Base-by-base conservation (phyloP, 768 basidiomycete species). In the Mycena venus region DNA sequence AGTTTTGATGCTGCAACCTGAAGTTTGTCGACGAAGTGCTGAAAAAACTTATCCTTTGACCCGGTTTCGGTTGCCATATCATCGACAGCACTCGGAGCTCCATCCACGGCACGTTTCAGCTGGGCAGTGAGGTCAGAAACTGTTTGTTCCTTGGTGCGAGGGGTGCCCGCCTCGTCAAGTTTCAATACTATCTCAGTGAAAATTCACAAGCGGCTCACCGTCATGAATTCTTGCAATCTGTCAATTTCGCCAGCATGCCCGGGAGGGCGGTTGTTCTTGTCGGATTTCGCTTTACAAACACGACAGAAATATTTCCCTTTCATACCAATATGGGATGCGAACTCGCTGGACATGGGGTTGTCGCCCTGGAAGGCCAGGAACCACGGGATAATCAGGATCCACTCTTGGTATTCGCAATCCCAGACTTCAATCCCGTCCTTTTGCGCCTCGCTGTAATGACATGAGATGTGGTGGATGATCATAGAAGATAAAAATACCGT, bases 291-390 rank as follows among this genome's bases (percentile, higher is more conserved):
- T 38, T 53, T 36, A 66, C 80, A 82, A 12, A 72, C n/a, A 3
- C 73, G 62, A 68, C 81, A 82, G 29, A 82, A 82, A 27, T 36
- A 77, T 31, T 78, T 79, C 4, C 77, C 79, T 17, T 38, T 59
- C 53, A 78, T 55, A 1, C 81, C 78, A 17, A 80, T 70, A 60
- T 82, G 81, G 23, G 73, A 79, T 3, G 79, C 75, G 65, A 82
- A 76, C 65, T 65, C 64, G 27, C 64, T 65, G 8, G 64, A 65
- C 64, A 65, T 65, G 19, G 64, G 64, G 38, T 65, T 82, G 75
- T 82, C 79, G 1, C 81, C 77, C 10, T 75, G 72, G 40, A 82
- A 64, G 3, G 72, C 79, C 19, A 80, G 51, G 9, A 80, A 58
- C 8, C 51, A 77, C 0, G 70, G 68, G 44, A 79, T 66, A 3